Conservation (phyloP, 208 protist species). For the Tetramitus jugosus region DNA sequence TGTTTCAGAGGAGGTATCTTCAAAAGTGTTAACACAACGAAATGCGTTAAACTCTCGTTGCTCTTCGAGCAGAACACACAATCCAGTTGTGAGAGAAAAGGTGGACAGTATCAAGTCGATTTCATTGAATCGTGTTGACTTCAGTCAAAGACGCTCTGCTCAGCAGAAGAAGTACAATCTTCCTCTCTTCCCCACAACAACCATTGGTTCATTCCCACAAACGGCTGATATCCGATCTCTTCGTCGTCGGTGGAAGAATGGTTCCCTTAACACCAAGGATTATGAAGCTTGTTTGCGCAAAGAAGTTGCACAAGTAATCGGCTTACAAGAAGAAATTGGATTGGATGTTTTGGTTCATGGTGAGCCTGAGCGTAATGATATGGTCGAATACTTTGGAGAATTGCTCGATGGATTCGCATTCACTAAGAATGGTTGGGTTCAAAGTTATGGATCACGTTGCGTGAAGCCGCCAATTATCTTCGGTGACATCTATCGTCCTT, state of each 20-base stretch:
- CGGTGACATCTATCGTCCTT: slow-evolving; percentile 56
- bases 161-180: slow-evolving; percentile 53
- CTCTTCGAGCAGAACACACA: slow-evolving; percentile 26
- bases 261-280: slow-evolving; percentile 39
- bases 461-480: slow-evolving; percentile 73
- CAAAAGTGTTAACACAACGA: too few species aligned
- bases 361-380: slow-evolving; percentile 74
- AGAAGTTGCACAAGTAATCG: slow-evolving; percentile 62
- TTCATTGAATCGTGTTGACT: slow-evolving; percentile 32
- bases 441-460: slow-evolving; percentile 64
- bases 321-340: slow-evolving; percentile 62
- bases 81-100: slow-evolving; percentile 24
- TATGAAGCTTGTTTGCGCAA: slow-evolving; percentile 59
- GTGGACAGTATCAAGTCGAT: slow-evolving; percentile 24
- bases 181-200: slow-evolving; percentile 69
- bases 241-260: slow-evolving; percentile 53
- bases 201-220: slow-evolving; percentile 77
- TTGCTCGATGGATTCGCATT: slow-evolving; percentile 65
- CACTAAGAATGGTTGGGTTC: slow-evolving; percentile 68
- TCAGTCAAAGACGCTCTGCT: slow-evolving; percentile 40
- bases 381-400: slow-evolving; percentile 80
- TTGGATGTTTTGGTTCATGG: slow-evolving; percentile 76
- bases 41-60: neutral
- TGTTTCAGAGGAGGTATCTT: neutral
- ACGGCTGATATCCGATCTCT: slow-evolving; percentile 59